Conservation (phyloP, 345 rosid species). For the Lagerstroemia speciosa region DNA sequence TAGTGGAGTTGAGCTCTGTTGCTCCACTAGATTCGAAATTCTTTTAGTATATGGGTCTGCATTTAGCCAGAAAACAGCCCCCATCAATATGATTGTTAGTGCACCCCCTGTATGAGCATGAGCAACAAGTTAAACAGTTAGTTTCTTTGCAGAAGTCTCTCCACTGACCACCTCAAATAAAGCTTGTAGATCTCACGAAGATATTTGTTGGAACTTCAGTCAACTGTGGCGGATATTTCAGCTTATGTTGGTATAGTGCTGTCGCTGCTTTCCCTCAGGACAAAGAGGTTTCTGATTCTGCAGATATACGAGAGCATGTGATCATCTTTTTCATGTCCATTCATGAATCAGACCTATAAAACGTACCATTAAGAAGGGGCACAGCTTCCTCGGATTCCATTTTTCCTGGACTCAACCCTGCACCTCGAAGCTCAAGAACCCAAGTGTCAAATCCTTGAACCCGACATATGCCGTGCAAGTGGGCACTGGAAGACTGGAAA, state of each 20-base stretch:
- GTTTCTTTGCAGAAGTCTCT: neutral
- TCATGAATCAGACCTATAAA: conserved; percentile 2
- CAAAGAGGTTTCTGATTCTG: conserved; percentile 12
- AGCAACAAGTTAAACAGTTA: neutral
- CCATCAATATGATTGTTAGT: neutral
- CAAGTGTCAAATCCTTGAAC: conserved; percentile 80
- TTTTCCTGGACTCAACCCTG: conserved; percentile 54
- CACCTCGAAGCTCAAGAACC: conserved; percentile 80
- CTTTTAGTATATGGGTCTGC: conserved; percentile 18
- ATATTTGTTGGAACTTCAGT: conserved; percentile 21
- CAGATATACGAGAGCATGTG: neutral
- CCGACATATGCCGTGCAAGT: conserved; percentile 72
- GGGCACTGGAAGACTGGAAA: conserved; percentile 38
- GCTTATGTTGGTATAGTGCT: conserved; percentile 13
- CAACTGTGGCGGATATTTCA: conserved; percentile 12
- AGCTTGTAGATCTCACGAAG: conserved; percentile 27
- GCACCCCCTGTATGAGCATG: too few species aligned
- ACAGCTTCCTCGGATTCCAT: conserved; percentile 19
- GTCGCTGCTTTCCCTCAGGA: conserved; percentile 2
- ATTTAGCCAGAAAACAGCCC: neutral
- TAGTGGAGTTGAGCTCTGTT: conserved; percentile 15
- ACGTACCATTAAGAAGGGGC: neutral
- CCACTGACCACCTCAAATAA: conserved; percentile 29
- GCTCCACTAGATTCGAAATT: conserved; percentile 19
- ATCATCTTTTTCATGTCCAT: neutral